Conservation (phyloP, 345 rosid genomes). For the Eucalyptus polyanthemos region DNA sequence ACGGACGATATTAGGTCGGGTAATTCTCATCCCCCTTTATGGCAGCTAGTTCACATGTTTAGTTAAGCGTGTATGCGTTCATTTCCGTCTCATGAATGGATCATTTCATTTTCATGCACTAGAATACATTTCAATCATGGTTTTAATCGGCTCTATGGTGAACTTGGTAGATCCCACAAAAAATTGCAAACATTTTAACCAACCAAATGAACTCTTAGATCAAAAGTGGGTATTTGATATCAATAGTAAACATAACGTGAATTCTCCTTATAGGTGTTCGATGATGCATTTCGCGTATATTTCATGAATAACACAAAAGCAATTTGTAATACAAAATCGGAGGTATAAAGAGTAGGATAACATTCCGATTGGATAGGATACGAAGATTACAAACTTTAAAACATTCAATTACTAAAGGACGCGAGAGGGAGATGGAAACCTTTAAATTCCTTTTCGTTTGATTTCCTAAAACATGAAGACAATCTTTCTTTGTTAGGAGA, state of each 20-base stretch:
- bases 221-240: background rate
- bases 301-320: background rate
- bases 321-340: fast-evolving
- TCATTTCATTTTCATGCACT: background rate
- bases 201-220: background rate
- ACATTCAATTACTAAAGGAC: background rate
- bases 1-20: background rate
- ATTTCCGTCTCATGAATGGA: background rate
- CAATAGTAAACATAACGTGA: background rate
- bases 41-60: fast-evolving
- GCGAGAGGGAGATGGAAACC: background rate
- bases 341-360: background rate
- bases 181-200: background rate
- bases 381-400: background rate
- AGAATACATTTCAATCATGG: background rate
- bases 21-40: background rate
- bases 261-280: fast-evolving
- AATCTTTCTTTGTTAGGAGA: background rate
- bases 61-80: no score
- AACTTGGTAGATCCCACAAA: background rate
- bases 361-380: background rate
- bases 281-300: background rate
- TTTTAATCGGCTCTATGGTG: background rate
- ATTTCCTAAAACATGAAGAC: background rate
- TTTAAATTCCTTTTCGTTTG: background rate